A percentile compares a stretch with the other conserved stretches of the same genome.
Conservation (phyloP, 768 basidiomycete species). For the Boletus huronensis region DNA sequence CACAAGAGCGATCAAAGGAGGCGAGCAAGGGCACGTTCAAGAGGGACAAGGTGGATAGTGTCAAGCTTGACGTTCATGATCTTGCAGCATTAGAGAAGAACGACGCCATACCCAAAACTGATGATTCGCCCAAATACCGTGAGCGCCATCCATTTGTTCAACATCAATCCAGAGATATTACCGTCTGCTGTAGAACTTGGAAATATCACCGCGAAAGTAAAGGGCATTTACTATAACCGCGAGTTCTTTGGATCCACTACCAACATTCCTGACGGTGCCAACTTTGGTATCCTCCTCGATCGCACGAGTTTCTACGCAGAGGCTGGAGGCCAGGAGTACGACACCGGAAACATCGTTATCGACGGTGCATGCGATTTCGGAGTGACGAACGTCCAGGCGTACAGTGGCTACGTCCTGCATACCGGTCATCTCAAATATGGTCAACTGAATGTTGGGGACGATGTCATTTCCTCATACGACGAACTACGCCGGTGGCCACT, state of each 20-base stretch:
- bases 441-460: slow-evolving; percentile 67
- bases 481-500: slow-evolving; percentile 96
- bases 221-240: slow-evolving; percentile 82
- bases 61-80: slow-evolving; percentile 96
- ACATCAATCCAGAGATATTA: not conserved
- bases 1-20: slow-evolving; percentile 84
- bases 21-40: slow-evolving; percentile 85
- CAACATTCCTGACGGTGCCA: slow-evolving; percentile 56
- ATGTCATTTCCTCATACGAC: slow-evolving; percentile 88
- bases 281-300: slow-evolving; percentile 87
- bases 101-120: slow-evolving; percentile 76
- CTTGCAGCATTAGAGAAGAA: slow-evolving; percentile 83
- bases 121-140: slow-evolving; percentile 93
- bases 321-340: slow-evolving; percentile 94
- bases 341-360: slow-evolving; percentile 92
- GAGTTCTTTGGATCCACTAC: slow-evolving; percentile 67
- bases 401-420: slow-evolving; percentile 94
- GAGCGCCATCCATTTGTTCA: slow-evolving; percentile 27
- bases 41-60: slow-evolving; percentile 59
- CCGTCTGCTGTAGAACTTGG: slow-evolving; percentile 55
- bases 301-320: slow-evolving; percentile 97
- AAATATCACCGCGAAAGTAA: slow-evolving; percentile 70
- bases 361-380: slow-evolving; percentile 91
- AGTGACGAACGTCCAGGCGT: slow-evolving; percentile 90
- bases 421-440: slow-evolving; percentile 91